Base-by-base conservation (phyloP, 2,329 filamentous ascomycete species). In the Ophiostoma triangulosporum region DNA sequence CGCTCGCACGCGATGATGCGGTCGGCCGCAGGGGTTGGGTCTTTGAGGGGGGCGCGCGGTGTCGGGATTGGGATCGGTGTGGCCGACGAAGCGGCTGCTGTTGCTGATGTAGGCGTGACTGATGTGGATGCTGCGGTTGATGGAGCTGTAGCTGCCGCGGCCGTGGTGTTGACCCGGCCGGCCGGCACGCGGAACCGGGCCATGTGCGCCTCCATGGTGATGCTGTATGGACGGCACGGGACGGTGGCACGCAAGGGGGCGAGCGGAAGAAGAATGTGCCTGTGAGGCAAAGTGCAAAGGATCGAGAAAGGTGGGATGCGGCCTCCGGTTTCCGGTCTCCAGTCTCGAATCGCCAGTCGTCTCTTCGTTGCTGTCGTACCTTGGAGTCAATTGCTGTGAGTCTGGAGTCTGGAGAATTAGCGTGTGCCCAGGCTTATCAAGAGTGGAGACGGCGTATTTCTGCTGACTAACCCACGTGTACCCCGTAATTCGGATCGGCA, bases 1-100 rank as follows among this genome's bases (percentile, higher is more conserved):
- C 51, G 50, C 33, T 57, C 53, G 48, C 56, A 57, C 1, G 56
- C 50, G 4, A 53, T 52, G 22, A 52, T 43, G 27, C 35, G 43
- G 52, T 35, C 32, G 31, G 15, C 46, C 6, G 46, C 46, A 3
- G n/a, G 29, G 3, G 46, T 48, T 5, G 46, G 22, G 46, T 48
- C 46, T 17, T 12, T 12, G 11, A 17, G 4, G 20, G 38, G 15
- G 22, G 38, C 32, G 31, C n/a, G 20, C n/a, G 15, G 26, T 46
- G 14, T 12, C 24, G 15, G 26, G 4, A 9, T 6, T 20, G 24
- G 9, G 5, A 7, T 31, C 29, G 29, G 12, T 31, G 29, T 11
- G 29, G 29, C 12, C 12, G 29, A 7, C 7, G 29, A 31, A 7
- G 29, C 1, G 29, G 29, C 29, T 31, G 35, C n/a, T 1, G 43